Conservation (phyloP, 2,329 filamentous ascomycete species). For the Madurella fahalii region DNA sequence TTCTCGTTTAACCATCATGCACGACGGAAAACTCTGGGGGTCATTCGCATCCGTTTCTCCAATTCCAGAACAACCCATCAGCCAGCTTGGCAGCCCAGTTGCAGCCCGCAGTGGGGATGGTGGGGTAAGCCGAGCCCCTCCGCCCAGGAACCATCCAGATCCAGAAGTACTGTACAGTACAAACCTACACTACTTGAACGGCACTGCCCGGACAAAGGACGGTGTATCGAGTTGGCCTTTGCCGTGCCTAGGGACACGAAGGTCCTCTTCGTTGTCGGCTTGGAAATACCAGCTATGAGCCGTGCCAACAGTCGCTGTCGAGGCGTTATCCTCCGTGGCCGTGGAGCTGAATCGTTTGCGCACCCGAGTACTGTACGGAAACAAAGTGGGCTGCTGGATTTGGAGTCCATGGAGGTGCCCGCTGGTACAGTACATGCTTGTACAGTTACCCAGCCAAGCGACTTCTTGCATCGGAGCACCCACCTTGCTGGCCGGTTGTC, state of each 20-base stretch:
- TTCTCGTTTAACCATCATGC: neutral
- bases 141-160: neutral
- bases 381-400: neutral
- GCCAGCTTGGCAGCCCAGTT: neutral
- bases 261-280: too few relatives aligned
- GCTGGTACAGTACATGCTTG: neutral
- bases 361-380: too few relatives aligned
- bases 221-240: too few relatives aligned
- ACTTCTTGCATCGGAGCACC: too few relatives aligned
- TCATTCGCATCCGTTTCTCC: slow-evolving; percentile 9
- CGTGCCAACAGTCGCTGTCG: too few relatives aligned
- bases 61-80: neutral
- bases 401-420: neutral
- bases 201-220: too few relatives aligned
- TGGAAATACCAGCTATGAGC: too few relatives aligned
- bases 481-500: neutral
- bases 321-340: too few relatives aligned
- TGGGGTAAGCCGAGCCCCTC: neutral
- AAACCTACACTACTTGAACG: too few relatives aligned
- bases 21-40: slow-evolving; percentile 5
- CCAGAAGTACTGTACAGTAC: neutral
- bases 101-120: slow-evolving; percentile 7
- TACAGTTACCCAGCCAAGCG: too few relatives aligned
- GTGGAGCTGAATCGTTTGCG: too few relatives aligned
- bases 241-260: too few relatives aligned